A percentile compares a stretch with the other conserved stretches of the same genome.
These are phyloP conservation scores for Pseudomonodictys pantanalensis DNA, from an alignment of 495 filamentous ascomycete genomes.

Conservation along the genomic window DNA sequence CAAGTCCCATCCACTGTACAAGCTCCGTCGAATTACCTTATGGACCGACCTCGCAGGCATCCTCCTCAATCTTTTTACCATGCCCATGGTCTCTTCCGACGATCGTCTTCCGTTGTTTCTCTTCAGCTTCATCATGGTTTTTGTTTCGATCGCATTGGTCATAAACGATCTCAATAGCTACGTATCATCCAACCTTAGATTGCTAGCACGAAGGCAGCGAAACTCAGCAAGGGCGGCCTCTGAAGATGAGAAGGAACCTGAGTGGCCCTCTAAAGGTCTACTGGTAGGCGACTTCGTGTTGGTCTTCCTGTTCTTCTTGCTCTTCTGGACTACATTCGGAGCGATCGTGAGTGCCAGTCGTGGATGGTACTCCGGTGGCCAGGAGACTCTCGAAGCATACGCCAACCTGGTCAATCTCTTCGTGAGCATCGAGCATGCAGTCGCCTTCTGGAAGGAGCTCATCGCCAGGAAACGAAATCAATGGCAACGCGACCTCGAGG, in stretches of 20 bases:
- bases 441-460: slow-evolving; percentile 24
- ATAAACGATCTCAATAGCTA: slow-evolving; percentile 11
- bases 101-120: neutral
- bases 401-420: slow-evolving; percentile 13
- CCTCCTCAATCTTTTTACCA: slow-evolving; percentile 8
- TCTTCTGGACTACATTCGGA: slow-evolving; percentile 19
- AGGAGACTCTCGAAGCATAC: slow-evolving; percentile 17
- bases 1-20: slow-evolving; percentile 20
- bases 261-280: slow-evolving; percentile 17
- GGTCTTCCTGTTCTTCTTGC: slow-evolving; percentile 10
- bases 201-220: neutral
- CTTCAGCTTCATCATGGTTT: neutral
- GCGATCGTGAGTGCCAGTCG: neutral
- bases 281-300: slow-evolving; percentile 11
- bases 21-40: neutral
- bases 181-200: neutral
- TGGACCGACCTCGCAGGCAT: neutral
- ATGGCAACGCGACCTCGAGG: neutral
- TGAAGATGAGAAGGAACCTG: neutral
- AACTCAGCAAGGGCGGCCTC: neutral
- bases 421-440: slow-evolving; percentile 5
- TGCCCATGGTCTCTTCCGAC: neutral
- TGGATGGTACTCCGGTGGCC: neutral
- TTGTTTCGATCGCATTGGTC: slow-evolving; percentile 1
- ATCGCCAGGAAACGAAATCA: slow-evolving; percentile 14